A percentile compares a stretch with the other conserved stretches of the same genome.
These are phyloP conservation scores for Lachancea meyersii DNA, from an alignment of 805 yeast genomes.

Conservation along the genomic window DNA sequence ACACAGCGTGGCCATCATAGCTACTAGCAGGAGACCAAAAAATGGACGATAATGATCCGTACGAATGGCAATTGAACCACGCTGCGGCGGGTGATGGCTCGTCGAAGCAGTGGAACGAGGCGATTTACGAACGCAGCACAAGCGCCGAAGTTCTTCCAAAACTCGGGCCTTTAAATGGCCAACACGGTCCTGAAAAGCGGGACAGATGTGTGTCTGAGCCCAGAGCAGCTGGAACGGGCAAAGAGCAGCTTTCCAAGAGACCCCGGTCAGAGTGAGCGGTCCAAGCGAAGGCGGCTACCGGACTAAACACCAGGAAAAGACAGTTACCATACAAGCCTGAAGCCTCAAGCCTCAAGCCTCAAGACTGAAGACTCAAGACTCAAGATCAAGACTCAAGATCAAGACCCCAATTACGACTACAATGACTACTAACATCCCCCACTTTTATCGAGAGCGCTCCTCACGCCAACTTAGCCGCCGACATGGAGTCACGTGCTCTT, in stretches of 20 bases:
- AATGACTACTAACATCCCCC: no score
- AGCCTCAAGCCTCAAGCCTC: no score
- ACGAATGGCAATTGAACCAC: slow-evolving; percentile 10
- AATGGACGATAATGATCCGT: slow-evolving; percentile 9
- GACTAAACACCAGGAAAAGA: no score
- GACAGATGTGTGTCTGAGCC: not conserved
- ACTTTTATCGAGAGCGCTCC: no score
- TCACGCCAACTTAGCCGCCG: no score
- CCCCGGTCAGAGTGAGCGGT: not conserved
- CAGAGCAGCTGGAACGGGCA: not conserved
- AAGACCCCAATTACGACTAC: no score
- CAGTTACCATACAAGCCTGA: no score
- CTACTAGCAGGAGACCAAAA: not conserved
- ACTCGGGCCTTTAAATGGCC: slow-evolving; percentile 5
- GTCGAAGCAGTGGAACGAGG: not conserved
- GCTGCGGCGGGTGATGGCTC: not conserved
- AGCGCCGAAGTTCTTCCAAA: slow-evolving; percentile 6
- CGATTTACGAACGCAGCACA: slow-evolving; percentile 9
- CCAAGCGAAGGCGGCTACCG: no score
- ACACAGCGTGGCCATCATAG: not conserved
- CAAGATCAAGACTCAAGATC: no score
- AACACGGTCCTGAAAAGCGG: not conserved
- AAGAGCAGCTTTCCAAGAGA: not conserved
- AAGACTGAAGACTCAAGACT: no score
- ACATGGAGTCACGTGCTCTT: no score